phyloP scores from a whole-genome alignment of 768 basidiomycete species.

The Trametes cubensis region DNA sequence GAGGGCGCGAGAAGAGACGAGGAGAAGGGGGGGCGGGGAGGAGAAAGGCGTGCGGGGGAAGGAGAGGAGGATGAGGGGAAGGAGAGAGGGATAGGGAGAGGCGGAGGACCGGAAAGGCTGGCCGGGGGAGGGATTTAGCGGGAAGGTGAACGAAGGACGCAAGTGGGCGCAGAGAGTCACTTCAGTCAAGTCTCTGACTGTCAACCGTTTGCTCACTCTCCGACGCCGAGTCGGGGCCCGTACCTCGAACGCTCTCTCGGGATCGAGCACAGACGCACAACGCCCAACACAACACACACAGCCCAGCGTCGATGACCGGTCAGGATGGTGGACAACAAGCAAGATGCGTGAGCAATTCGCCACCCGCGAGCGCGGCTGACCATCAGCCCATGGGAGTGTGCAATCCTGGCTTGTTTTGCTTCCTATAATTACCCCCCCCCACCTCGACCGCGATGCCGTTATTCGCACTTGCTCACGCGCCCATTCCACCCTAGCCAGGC shows the following conservation, averaged over 20 bases:
- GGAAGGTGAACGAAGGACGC: conserved; percentile 14
- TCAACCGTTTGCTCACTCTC: not conserved
- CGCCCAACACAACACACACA: not conserved
- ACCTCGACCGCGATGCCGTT: no score
- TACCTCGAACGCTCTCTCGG: conserved; percentile 1
- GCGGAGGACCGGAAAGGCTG: conserved; percentile 9
- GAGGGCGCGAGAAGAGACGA: conserved; percentile 13
- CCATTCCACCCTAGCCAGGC: no score
- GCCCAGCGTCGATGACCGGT: not conserved
- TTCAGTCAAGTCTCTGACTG: no score
- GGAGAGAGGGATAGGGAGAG: conserved; percentile 16
- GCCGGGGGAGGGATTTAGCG: conserved; percentile 17
- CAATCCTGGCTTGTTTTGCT: no score
- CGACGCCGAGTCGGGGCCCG: not conserved
- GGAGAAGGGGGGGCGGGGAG: not conserved
- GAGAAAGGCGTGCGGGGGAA: conserved; percentile 17
- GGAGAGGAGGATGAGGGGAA: conserved; percentile 6
- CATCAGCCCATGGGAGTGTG: no score
- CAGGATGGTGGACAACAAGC: no score
- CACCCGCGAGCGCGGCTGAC: no score
- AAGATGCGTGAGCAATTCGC: no score
- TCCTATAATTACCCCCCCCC: no score
- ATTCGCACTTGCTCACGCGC: no score
- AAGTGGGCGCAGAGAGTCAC: not conserved
- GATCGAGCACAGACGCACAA: no score